Evolutionary conservation across 139 green algal genomes (phyloP).

Genomic region (Pleodorina starrii): DNA sequence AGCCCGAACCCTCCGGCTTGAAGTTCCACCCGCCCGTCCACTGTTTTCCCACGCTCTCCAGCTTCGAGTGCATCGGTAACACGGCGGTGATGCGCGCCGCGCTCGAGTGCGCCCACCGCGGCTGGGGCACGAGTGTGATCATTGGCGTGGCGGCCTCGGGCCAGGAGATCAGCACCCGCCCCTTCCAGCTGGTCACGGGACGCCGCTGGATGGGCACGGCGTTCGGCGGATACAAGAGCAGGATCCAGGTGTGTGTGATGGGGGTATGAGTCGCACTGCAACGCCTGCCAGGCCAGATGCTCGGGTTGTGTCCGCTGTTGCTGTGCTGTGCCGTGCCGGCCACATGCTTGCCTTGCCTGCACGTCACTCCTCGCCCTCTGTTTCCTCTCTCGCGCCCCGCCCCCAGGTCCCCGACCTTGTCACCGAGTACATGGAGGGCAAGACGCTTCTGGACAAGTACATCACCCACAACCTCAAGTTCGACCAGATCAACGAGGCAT

Average conservation of each 20-base stretch:
- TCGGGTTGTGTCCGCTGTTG: too few species aligned
- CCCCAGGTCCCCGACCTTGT: constrained; percentile 92
- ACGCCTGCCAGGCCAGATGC: too few species aligned
- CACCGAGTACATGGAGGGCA: constrained; percentile 85
- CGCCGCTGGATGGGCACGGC: constrained; percentile 94
- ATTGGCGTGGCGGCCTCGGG: constrained; percentile 91
- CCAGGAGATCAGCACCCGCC: constrained; percentile 93
- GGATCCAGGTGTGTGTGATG: constrained; percentile 67
- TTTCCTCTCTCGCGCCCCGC: too few species aligned
- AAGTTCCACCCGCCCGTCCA: not conserved
- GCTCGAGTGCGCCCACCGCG: constrained; percentile 93
- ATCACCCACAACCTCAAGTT: constrained; percentile 93
- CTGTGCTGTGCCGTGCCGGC: too few species aligned
- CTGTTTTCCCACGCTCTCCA: not conserved
- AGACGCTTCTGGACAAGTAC: constrained; percentile 94
- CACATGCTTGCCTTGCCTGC: too few species aligned
- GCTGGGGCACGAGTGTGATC: constrained; percentile 89
- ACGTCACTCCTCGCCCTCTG: too few species aligned
- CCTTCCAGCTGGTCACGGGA: constrained; percentile 97
- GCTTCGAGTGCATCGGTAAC: constrained; percentile 58
- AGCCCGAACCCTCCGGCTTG: too few species aligned
- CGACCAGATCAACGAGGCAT: constrained; percentile 79
- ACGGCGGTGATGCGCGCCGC: constrained; percentile 93
- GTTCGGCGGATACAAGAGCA: constrained; percentile 95
- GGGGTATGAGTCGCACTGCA: too few species aligned